These are phyloP conservation scores for Pichia inconspicua DNA, from an alignment of 1,139 yeast species.

Conservation along the genomic window DNA sequence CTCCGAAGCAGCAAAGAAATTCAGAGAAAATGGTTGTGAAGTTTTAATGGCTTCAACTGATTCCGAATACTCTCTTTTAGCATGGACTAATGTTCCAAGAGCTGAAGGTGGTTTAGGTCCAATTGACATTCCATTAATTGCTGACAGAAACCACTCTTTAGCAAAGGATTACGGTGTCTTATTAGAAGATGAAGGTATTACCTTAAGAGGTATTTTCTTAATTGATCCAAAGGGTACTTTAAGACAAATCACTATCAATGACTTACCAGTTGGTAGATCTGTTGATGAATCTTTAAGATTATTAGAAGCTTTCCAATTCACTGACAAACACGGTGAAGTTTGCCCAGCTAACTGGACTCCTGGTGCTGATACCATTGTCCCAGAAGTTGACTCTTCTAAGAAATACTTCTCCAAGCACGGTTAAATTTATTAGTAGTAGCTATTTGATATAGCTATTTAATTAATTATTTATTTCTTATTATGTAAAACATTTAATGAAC, in stretches of 20 bases:
- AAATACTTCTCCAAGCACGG: constrained; percentile 53
- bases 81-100: constrained; percentile 96
- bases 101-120: constrained; percentile 98
- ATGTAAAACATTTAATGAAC: neutral
- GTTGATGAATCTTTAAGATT: constrained; percentile 97
- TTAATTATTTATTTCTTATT: neutral
- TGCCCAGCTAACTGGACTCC: constrained; percentile 99
- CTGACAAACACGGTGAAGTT: constrained; percentile 96
- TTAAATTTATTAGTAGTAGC: constrained; percentile 10
- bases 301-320: constrained; percentile 97
- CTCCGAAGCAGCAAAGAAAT: constrained; percentile 89
- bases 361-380: constrained; percentile 92
- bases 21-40: constrained; percentile 79
- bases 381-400: constrained; percentile 74
- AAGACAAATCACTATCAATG: constrained; percentile 96
- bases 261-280: constrained; percentile 97
- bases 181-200: constrained; percentile 91
- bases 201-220: constrained; percentile 95
- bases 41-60: constrained; percentile 95
- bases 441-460: neutral
- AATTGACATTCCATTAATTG: constrained; percentile 85
- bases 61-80: constrained; percentile 93
- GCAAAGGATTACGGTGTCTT: constrained; percentile 95
- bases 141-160: constrained; percentile 94
- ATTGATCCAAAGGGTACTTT: constrained; percentile 92